Evolutionary conservation across 1,284 basidiomycete species (phyloP).

Genomic region (Paramarasmius palmivorus): DNA sequence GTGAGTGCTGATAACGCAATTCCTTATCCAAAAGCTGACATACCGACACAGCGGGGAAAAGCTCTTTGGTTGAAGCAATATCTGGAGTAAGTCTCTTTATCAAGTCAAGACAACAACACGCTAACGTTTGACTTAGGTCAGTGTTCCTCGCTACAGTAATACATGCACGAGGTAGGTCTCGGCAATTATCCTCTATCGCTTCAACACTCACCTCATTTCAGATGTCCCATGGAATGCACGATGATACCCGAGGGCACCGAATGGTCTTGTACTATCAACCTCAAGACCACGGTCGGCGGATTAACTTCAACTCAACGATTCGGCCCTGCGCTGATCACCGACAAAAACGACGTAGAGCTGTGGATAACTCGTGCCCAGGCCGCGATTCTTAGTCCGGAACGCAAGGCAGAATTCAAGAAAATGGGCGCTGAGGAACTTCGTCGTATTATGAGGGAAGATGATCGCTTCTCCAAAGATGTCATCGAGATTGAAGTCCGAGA

Average conservation of each 20-base stretch:
- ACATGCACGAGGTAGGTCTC: slow-evolving; percentile 56
- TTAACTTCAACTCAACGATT: slow-evolving; percentile 10
- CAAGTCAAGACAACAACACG: neutral
- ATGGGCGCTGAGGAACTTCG: slow-evolving; percentile 33
- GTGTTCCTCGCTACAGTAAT: slow-evolving; percentile 58
- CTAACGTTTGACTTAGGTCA: slow-evolving; percentile 41
- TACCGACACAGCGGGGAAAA: slow-evolving; percentile 50
- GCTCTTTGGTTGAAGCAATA: slow-evolving; percentile 59
- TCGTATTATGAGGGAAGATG: slow-evolving; percentile 17
- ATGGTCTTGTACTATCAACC: slow-evolving; percentile 55
- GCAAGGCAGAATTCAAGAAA: slow-evolving; percentile 32
- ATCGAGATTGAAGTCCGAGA: slow-evolving; percentile 42
- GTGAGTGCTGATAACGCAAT: too few species aligned
- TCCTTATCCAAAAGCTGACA: too few species aligned
- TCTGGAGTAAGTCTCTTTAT: slow-evolving; percentile 40
- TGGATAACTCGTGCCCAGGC: slow-evolving; percentile 60
- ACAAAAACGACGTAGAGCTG: slow-evolving; percentile 46
- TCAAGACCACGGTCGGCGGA: slow-evolving; percentile 39
- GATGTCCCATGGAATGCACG: slow-evolving; percentile 59
- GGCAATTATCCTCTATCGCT: too few species aligned
- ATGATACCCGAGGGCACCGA: slow-evolving; percentile 39
- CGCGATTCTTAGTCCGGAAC: slow-evolving; percentile 51
- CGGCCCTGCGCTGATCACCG: slow-evolving; percentile 34
- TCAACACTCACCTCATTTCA: too few species aligned
- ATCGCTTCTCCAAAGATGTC: slow-evolving; percentile 55